These are phyloP conservation scores for Geosmithia morbida DNA, from an alignment of 2,329 filamentous ascomycete genomes.

Conservation along the genomic window DNA sequence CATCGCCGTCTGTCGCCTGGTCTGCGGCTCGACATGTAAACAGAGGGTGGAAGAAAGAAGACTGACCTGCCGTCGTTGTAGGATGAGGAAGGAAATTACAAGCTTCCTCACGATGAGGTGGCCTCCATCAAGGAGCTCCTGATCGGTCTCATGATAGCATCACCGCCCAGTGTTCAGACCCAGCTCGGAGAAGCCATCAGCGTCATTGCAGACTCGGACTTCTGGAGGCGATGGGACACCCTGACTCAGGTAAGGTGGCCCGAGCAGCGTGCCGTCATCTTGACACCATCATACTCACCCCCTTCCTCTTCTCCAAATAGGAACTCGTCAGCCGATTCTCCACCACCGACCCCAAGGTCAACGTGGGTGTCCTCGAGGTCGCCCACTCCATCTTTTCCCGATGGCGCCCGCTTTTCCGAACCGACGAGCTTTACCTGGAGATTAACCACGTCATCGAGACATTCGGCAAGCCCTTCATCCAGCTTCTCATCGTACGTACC, in stretches of 20 bases:
- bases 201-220: slow-evolving; percentile 94
- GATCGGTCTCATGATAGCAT: slow-evolving; percentile 90
- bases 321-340: slow-evolving; percentile 84
- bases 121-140: slow-evolving; percentile 85
- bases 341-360: slow-evolving; percentile 65
- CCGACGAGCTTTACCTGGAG: slow-evolving; percentile 83
- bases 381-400: slow-evolving; percentile 96
- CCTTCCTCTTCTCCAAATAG: slow-evolving; percentile 17
- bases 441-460: slow-evolving; percentile 88
- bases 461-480: slow-evolving; percentile 74
- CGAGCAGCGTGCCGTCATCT: background rate
- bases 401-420: slow-evolving; percentile 89
- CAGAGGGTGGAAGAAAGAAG: too few species aligned
- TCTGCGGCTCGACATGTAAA: too few species aligned
- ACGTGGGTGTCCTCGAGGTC: slow-evolving; percentile 89
- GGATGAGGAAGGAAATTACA: slow-evolving; percentile 91
- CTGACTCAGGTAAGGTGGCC: slow-evolving; percentile 54
- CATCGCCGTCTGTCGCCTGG: background rate
- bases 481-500: slow-evolving; percentile 54
- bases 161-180: slow-evolving; percentile 74
- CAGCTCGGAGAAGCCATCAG: slow-evolving; percentile 95
- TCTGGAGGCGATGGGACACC: slow-evolving; percentile 94
- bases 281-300: slow-evolving; percentile 2
- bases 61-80: slow-evolving; percentile 11
- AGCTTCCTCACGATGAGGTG: slow-evolving; percentile 71